Evolutionary conservation across 768 basidiomycete genomes (phyloP), one percentile per base, ranked within the genome.

Genomic region (Clavaria fumosa): DNA sequence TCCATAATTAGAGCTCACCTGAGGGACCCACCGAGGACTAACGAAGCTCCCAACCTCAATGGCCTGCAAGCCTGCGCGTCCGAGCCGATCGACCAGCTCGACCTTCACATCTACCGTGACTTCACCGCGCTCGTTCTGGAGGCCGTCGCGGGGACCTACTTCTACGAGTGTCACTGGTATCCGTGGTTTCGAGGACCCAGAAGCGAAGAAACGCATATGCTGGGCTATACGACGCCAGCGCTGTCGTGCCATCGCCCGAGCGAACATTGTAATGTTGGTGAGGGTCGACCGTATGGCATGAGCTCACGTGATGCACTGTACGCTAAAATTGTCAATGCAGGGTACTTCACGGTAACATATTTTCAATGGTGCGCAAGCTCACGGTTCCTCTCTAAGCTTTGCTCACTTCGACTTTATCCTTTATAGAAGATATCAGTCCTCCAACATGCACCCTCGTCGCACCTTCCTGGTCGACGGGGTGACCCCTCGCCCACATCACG

Each of bases 21-120:
- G 89, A 0, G 88, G 89, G 18, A 91, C 81, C 81, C 86, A 86
- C 56, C 88, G 89, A 0, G 83, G 82, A 54, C 84, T 84, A 41
- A 91, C 89, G 51, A 93, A 89, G 52, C 84, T 86, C 5, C 89
- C 89, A 1, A 74, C 72, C 56, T 91, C 88, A 45, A 91, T 78
- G 39, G 62, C 71, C 43, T 62, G 60, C 47, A 75, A 51, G 0
- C 86, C 89, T 7, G 84, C 77, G 12, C 52, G 53, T 2, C 69
- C 71, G 7, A 96, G 71, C 10, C 77, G 62, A 44, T 83, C 70
- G 39, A 96, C 74, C 37, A 96, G 69, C 43, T 81, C 79, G 12
- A 77, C 70, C 54, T 91, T 91, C 42, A 79, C 59, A 20, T 70
- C 69, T 1, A 76, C 73, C 19, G 80, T 67, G 5, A 93, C 74